Percentiles rank a stretch among this genome's conserved stretches.
phyloP scores from a whole-genome alignment of 768 basidiomycete species.

The Tulasnella sp. region DNA sequence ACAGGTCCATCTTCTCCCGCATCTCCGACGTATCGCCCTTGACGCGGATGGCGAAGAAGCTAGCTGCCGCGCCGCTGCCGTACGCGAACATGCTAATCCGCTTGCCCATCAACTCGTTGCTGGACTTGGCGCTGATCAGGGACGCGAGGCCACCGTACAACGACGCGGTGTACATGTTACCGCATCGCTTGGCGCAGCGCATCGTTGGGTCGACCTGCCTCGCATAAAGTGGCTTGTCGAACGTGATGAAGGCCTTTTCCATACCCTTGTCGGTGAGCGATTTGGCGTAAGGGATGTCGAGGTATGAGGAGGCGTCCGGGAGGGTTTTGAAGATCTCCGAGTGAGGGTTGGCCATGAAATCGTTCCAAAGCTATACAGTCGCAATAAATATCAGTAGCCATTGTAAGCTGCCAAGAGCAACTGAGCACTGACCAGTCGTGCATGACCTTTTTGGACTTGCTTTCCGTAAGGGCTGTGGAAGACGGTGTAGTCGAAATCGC shows the following conservation, averaged over 20 bases:
- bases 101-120: slow-evolving; percentile 63
- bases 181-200: slow-evolving; percentile 80
- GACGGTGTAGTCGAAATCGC: slow-evolving; percentile 73
- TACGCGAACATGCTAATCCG: slow-evolving; percentile 93
- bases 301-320: slow-evolving; percentile 58
- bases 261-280: slow-evolving; percentile 89
- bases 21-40: slow-evolving; percentile 84
- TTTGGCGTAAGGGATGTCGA: slow-evolving; percentile 53
- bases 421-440: slow-evolving; percentile 48
- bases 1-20: slow-evolving; percentile 67
- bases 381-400: not conserved
- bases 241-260: slow-evolving; percentile 86
- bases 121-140: slow-evolving; percentile 62
- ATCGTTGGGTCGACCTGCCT: slow-evolving; percentile 70
- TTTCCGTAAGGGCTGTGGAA: slow-evolving; percentile 99
- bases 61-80: slow-evolving; percentile 89
- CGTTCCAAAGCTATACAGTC: slow-evolving; percentile 52
- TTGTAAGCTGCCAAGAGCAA: not conserved
- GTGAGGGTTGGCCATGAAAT: slow-evolving; percentile 74
- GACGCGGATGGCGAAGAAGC: slow-evolving; percentile 80
- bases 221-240: slow-evolving; percentile 65
- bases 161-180: slow-evolving; percentile 98
- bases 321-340: slow-evolving; percentile 59
- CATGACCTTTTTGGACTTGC: slow-evolving; percentile 95
- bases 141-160: slow-evolving; percentile 91